These are phyloP conservation scores for Pontederia paniculata DNA, from an alignment of 176 grass and related monocot species.

Conservation along the genomic window DNA sequence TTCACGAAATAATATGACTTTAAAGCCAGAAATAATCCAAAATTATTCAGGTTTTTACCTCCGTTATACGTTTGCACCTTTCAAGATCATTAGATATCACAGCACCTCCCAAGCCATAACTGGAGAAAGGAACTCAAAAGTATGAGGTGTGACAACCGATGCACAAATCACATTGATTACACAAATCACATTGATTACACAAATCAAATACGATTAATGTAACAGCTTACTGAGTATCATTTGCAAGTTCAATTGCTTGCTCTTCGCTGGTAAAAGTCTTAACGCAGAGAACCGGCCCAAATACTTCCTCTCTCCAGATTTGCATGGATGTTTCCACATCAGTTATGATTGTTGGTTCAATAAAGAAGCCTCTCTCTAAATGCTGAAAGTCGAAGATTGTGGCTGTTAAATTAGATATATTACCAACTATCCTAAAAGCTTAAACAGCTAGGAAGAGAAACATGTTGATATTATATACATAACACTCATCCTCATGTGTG, in stretches of 20 bases:
- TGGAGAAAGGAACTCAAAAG: constrained; percentile 17
- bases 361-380: constrained; percentile 80
- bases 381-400: constrained; percentile 38
- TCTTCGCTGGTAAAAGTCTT: constrained; percentile 80
- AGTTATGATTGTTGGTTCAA: constrained; percentile 83
- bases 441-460: too few relatives aligned
- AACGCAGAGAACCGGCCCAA: constrained; percentile 85
- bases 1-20: background rate
- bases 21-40: too few relatives aligned
- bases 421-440: too few relatives aligned
- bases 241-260: constrained; percentile 88
- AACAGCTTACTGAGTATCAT: constrained; percentile 73
- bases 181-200: background rate
- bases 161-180: background rate
- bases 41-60: constrained; percentile 32
- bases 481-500: too few relatives aligned
- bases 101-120: constrained; percentile 84
- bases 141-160: background rate
- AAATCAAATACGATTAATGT: background rate
- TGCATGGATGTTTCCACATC: constrained; percentile 88
- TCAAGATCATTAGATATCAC: constrained; percentile 66
- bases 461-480: too few relatives aligned
- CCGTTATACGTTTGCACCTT: constrained; percentile 63
- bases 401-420: too few relatives aligned
- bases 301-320: constrained; percentile 98